phyloP scores from a whole-genome alignment of 441 rosid genomes.

The Caryocar brasiliense region DNA sequence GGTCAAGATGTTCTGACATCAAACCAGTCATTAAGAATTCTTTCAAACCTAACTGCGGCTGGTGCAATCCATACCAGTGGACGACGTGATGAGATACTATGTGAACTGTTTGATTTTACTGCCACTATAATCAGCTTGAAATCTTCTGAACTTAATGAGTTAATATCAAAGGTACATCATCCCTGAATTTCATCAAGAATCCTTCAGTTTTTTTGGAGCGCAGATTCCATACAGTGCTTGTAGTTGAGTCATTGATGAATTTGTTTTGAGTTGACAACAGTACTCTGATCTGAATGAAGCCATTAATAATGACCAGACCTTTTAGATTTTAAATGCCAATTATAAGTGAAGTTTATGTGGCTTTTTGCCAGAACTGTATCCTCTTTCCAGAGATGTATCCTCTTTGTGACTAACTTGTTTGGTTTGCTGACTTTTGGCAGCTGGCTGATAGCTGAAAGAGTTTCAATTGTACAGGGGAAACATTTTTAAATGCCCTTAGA shows the following conservation, averaged over 20 bases:
- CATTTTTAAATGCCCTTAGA: too few species aligned
- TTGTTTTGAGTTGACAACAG: not conserved
- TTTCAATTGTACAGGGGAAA: too few species aligned
- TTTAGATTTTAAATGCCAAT: not conserved
- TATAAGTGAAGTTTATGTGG: not conserved
- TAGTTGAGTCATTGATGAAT: not conserved
- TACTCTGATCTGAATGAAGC: too few species aligned
- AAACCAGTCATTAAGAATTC: constrained; percentile 70
- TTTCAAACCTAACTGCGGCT: constrained; percentile 78
- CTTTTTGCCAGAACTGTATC: not conserved
- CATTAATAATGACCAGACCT: not conserved
- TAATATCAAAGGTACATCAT: constrained; percentile 66
- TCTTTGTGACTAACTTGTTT: too few species aligned
- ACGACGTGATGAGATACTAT: constrained; percentile 50
- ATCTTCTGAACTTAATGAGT: constrained; percentile 47
- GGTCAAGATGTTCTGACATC: constrained; percentile 53
- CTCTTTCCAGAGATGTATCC: not conserved
- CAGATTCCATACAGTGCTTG: too few species aligned
- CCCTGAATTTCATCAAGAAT: not conserved
- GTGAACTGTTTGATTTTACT: constrained; percentile 62
- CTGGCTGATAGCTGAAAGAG: too few species aligned
- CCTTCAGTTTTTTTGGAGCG: constrained; percentile 5
- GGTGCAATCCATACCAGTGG: constrained; percentile 50
- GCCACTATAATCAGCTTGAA: constrained; percentile 46
- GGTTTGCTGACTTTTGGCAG: too few species aligned